Conservation (phyloP, 2,329 filamentous ascomycete species). For the Hypoxylon sp. region DNA sequence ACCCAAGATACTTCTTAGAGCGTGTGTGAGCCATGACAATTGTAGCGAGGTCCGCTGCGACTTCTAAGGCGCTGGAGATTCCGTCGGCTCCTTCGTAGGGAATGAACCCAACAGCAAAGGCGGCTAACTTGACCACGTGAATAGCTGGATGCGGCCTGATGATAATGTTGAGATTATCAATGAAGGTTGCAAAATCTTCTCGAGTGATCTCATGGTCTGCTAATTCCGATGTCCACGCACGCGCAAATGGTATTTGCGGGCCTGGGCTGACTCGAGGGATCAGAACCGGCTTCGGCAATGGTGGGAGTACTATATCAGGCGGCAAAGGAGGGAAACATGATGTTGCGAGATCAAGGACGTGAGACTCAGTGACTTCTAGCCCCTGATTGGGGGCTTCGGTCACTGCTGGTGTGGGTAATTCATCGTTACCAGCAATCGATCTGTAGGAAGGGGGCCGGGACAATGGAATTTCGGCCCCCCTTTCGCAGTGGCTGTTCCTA, state of each 20-base stretch:
- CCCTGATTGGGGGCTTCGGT: conserved; percentile 5
- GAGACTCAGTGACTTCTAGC: conserved; percentile 19
- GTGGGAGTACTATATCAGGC: conserved; percentile 13
- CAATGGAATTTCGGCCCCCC: background rate
- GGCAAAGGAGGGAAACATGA: conserved; percentile 37
- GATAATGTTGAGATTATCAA: conserved; percentile 57
- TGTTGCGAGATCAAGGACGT: conserved; percentile 41
- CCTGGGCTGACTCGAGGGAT: conserved; percentile 47
- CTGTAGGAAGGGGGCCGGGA: conserved; percentile 13
- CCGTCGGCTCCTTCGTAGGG: conserved; percentile 50
- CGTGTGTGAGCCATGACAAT: conserved; percentile 48
- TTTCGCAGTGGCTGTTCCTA: background rate
- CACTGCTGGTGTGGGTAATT: background rate
- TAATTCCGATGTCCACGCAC: conserved; percentile 49
- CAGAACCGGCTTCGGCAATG: conserved; percentile 44
- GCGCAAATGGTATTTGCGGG: conserved; percentile 47
- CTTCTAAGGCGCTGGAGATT: conserved; percentile 44
- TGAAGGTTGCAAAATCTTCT: conserved; percentile 53
- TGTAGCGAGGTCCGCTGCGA: conserved; percentile 44
- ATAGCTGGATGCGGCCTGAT: conserved; percentile 53
- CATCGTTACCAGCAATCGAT: conserved; percentile 4
- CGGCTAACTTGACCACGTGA: conserved; percentile 47
- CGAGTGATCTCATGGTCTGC: conserved; percentile 45
- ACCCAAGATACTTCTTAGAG: conserved; percentile 49
- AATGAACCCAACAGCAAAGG: conserved; percentile 49